Evolutionary conservation across 139 green algal species (phyloP).

Genomic region (Monoraphidium neglectum): DNA sequence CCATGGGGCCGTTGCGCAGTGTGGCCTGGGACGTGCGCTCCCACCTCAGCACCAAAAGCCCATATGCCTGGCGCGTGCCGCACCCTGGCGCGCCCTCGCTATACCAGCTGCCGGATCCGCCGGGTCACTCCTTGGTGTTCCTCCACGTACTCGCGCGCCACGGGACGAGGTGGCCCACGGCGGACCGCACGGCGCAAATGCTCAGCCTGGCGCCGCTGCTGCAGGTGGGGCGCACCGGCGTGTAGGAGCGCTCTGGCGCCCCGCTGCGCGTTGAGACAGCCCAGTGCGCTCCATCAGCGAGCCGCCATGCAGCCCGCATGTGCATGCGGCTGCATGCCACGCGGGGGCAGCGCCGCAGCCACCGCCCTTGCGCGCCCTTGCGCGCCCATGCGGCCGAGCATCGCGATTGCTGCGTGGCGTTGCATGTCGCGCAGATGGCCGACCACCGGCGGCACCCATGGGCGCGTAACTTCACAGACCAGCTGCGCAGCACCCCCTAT

Average conservation of each 20-base stretch:
- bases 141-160: conserved; percentile 44
- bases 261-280: not conserved
- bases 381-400: too few relatives aligned
- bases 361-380: too few relatives aligned
- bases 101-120: conserved; percentile 36
- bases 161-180: conserved; percentile 43
- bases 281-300: not conserved
- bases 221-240: not conserved
- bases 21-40: too few relatives aligned
- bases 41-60: conserved; percentile 37
- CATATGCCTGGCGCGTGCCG: conserved; percentile 25
- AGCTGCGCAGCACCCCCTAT: not conserved
- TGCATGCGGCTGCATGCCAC: too few relatives aligned
- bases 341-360: too few relatives aligned
- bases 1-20: too few relatives aligned
- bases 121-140: conserved; percentile 31
- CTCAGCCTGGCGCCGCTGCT: not conserved
- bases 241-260: not conserved
- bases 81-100: conserved; percentile 28
- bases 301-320: not conserved
- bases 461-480: conserved; percentile 38
- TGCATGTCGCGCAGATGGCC: too few relatives aligned
- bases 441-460: conserved; percentile 19
- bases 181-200: not conserved
- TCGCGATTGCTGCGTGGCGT: too few relatives aligned